Evolutionary conservation across 2,329 filamentous ascomycete species (phyloP).

Genomic region (Exophiala phaeomuriformis): DNA sequence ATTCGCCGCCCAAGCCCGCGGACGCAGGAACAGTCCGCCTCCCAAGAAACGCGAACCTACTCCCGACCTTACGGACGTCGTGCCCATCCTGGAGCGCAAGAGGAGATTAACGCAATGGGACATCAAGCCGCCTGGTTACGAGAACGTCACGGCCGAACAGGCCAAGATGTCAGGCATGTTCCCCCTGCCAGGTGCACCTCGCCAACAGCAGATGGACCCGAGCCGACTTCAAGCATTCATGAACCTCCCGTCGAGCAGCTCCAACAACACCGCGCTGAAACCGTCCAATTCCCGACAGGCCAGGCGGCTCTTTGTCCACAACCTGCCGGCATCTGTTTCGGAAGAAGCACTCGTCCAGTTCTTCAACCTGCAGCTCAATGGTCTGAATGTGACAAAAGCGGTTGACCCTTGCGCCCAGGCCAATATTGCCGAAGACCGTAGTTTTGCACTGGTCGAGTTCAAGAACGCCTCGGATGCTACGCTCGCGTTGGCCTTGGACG

Average conservation of each 20-base stretch:
- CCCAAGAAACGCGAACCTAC: constrained; percentile 91
- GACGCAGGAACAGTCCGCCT: constrained; percentile 65
- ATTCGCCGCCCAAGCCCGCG: constrained; percentile 42
- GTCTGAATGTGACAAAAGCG: constrained; percentile 78
- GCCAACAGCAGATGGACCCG: constrained; percentile 92
- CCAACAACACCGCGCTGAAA: constrained; percentile 55
- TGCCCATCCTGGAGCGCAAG: constrained; percentile 77
- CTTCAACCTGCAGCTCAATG: constrained; percentile 95
- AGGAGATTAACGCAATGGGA: constrained; percentile 97
- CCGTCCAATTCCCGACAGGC: constrained; percentile 89
- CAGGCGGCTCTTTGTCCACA: constrained; percentile 83
- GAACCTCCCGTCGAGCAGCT: constrained; percentile 70
- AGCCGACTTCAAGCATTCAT: constrained; percentile 91
- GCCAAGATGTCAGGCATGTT: constrained; percentile 99
- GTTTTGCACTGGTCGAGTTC: constrained; percentile 86
- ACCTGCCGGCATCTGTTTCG: constrained; percentile 63
- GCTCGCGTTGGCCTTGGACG: constrained; percentile 80
- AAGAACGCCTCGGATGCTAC: constrained; percentile 81
- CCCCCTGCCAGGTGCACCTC: constrained; percentile 86
- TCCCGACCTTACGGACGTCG: constrained; percentile 80
- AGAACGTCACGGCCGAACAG: constrained; percentile 96
- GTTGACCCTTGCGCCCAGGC: constrained; percentile 76
- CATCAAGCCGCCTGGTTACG: constrained; percentile 96
- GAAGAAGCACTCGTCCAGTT: constrained; percentile 73
- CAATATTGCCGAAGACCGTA: constrained; percentile 69